Conservation (phyloP, 805 yeast genomes). For the Brettanomyces bruxellensis region DNA sequence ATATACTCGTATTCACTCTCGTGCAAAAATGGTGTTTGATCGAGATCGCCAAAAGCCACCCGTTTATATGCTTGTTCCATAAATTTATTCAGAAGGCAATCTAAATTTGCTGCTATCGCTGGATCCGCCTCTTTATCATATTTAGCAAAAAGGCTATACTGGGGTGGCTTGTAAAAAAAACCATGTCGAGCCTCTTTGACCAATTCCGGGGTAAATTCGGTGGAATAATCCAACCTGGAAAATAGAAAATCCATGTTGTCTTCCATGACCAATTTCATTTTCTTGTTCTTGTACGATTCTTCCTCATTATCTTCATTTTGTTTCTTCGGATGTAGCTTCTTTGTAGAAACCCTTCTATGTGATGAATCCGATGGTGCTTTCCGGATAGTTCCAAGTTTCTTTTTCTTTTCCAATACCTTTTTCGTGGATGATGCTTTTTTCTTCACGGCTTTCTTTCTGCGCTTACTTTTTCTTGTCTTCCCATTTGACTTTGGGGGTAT, state of each 20-base stretch:
- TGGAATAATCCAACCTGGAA: constrained; percentile 1
- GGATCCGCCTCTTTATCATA: constrained; percentile 3
- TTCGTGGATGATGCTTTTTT: neutral
- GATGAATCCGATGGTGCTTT: neutral
- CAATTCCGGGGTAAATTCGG: neutral
- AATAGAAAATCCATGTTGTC: constrained; percentile 10
- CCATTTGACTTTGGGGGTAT: neutral
- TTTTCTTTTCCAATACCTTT: neutral
- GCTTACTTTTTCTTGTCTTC: no score
- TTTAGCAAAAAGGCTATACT: constrained; percentile 6
- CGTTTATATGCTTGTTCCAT: constrained; percentile 11
- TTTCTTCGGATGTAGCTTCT: neutral
- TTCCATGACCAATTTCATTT: constrained; percentile 3
- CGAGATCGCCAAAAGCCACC: constrained; percentile 9
- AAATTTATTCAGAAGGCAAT: constrained; percentile 12
- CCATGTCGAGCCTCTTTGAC: constrained; percentile 6
- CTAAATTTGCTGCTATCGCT: constrained; percentile 5
- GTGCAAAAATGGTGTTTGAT: constrained; percentile 12
- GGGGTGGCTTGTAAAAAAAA: constrained; percentile 10
- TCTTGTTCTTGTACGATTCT: neutral
- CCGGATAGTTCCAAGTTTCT: neutral
- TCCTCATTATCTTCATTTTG: neutral
- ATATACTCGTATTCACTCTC: constrained; percentile 18
- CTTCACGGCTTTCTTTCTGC: no score
- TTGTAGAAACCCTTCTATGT: neutral